Base-by-base conservation (phyloP, 2,329 filamentous ascomycete species). In the Ceratocystis cubensis region DNA sequence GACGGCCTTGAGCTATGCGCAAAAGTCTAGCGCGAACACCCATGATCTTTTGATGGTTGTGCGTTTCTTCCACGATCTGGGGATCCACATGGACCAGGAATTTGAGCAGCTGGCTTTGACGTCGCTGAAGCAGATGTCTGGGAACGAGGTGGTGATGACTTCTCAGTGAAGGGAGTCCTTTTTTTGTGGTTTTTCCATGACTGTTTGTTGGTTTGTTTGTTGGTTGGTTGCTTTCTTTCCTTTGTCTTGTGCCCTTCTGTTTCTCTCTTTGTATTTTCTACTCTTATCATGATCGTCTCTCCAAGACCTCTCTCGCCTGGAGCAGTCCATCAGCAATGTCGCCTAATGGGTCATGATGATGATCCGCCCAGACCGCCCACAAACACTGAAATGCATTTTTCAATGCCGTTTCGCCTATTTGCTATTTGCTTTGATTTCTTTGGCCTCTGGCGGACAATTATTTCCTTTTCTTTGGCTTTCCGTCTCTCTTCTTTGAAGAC, bases 11-110 rank as follows among this genome's bases (percentile, higher is more conserved):
- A 66, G 33, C n/a, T 70, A 64, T 30, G 68, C 69, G 13, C 65
- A 67, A 30, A 65, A 63, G 59, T 68, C 56, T 1, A 66, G 48
- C n/a, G 53, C 61, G 13, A 65, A 68, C 13, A 66, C 67, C 41
- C 64, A 56, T 2, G 68, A 69, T 28, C 45, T 64, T 2, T 13
- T 70, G 41, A 65, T 68, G 63, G 62, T 64, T 5, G 69, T 69
- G 17, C 61, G 68, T 1, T 70, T 70, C 57, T 70, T 70, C 41
- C 67, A 69, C n/a, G 61, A 28, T 15, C 63, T 65, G 4, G 69
- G 69, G 20, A 61, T 61, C 20, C 45, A 65, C 30, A 65, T 46
- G 33, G 17, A 8, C 46, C 62, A 67, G 63, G 15, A 64, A 15
- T 30, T 20, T 25, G 41, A 28, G 5, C 61, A 63, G 22, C n/a